These are phyloP conservation scores for Trichoderma afroharzianum DNA, from an alignment of 2,329 filamentous ascomycete species.

Conservation along the genomic window DNA sequence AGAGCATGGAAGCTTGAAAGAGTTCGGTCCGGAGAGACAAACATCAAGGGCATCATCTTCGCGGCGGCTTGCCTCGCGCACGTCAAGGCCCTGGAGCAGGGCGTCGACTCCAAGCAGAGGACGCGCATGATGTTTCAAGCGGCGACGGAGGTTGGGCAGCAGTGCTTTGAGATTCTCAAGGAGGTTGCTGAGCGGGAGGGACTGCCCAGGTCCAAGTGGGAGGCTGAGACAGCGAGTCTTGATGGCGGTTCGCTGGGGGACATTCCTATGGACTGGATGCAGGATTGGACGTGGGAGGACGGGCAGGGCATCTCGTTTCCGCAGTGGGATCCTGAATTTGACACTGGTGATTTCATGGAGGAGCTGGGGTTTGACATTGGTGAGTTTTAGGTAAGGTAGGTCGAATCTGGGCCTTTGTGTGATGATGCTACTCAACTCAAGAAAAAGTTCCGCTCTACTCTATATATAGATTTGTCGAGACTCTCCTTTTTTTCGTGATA, in stretches of 20 bases:
- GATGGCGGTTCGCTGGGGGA: conserved; percentile 16
- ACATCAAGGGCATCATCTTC: conserved; percentile 41
- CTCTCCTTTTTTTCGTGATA: background rate
- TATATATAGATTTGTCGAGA: background rate
- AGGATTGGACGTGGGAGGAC: conserved; percentile 29
- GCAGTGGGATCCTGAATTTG: conserved; percentile 19
- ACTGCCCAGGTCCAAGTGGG: conserved; percentile 18
- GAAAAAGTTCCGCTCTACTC: background rate
- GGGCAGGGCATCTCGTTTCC: conserved; percentile 19
- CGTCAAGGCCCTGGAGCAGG: conserved; percentile 33
- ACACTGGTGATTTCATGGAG: background rate
- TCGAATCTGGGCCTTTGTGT: background rate
- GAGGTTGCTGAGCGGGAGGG: conserved; percentile 32
- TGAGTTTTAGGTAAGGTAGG: background rate
- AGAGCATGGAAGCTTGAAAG: conserved; percentile 32
- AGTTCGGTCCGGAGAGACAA: conserved; percentile 42
- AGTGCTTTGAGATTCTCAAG: conserved; percentile 33
- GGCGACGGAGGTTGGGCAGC: conserved; percentile 25
- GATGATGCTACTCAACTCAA: background rate
- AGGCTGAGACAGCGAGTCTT: conserved; percentile 15
- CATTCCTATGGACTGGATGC: conserved; percentile 26
- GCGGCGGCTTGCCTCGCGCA: conserved; percentile 31
- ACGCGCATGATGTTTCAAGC: conserved; percentile 30
- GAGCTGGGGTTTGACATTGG: conserved; percentile 4
- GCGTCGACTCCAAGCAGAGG: conserved; percentile 28